Evolutionary conservation across 768 basidiomycete genomes (phyloP).

Genomic region (Boletus vermiculosoides): DNA sequence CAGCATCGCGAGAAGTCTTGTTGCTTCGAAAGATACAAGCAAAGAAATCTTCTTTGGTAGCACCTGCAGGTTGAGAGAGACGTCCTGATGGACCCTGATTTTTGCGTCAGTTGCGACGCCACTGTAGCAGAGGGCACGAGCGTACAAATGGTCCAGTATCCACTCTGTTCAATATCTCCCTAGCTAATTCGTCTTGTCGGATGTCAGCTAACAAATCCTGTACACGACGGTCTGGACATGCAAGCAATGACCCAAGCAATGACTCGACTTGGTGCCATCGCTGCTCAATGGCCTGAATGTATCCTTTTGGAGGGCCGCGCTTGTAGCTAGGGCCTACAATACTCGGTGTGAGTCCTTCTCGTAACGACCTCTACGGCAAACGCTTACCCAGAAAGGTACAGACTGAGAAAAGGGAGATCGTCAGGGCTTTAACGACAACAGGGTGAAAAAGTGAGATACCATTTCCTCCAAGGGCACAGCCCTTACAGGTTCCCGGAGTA

Average conservation of each 20-base stretch:
- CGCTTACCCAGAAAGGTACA: slow-evolving; percentile 64
- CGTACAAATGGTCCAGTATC: slow-evolving; percentile 78
- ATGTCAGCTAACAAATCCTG: slow-evolving; percentile 62
- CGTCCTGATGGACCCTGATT: slow-evolving; percentile 70
- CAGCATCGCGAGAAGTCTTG: slow-evolving; percentile 51
- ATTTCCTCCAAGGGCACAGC: slow-evolving; percentile 56
- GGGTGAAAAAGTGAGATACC: slow-evolving; percentile 35
- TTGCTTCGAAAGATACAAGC: slow-evolving; percentile 67
- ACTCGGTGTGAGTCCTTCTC: background rate
- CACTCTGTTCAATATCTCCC: slow-evolving; percentile 73
- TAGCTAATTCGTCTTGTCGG: slow-evolving; percentile 69
- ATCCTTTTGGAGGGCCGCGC: slow-evolving; percentile 85
- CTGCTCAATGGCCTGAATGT: slow-evolving; percentile 91
- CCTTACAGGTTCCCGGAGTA: slow-evolving; percentile 57
- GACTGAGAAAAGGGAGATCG: slow-evolving; percentile 36
- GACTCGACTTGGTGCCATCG: slow-evolving; percentile 92
- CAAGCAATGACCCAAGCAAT: slow-evolving; percentile 77
- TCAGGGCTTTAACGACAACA: slow-evolving; percentile 10
- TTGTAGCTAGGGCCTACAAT: slow-evolving; percentile 70
- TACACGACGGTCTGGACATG: slow-evolving; percentile 65
- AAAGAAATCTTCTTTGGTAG: slow-evolving; percentile 77
- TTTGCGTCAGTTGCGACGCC: slow-evolving; percentile 5
- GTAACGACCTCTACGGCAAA: background rate
- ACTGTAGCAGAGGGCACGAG: background rate
- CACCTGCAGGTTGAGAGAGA: slow-evolving; percentile 53